Evolutionary conservation across 257 asterid genomes (phyloP).

Genomic region (Rauvolfia tetraphylla): DNA sequence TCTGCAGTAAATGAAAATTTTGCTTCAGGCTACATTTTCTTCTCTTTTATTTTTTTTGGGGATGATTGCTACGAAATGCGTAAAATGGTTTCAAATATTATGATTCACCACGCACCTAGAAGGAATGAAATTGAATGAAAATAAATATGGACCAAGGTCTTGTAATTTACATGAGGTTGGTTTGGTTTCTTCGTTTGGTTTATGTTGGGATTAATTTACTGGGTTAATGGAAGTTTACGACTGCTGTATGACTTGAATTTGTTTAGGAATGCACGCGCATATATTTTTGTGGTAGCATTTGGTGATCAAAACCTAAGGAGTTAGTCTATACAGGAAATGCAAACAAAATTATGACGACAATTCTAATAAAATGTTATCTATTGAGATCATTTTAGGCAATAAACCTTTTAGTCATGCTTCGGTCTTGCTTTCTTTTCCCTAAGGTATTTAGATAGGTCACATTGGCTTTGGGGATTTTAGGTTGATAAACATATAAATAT

Average conservation of each 20-base stretch:
- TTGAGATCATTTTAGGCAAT: background rate
- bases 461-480: background rate
- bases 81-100: constrained; percentile 7
- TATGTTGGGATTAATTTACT: background rate
- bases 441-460: background rate
- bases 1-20: constrained; percentile 8
- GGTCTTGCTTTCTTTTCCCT: background rate
- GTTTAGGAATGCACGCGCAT: background rate
- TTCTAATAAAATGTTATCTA: background rate
- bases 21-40: constrained; percentile 2
- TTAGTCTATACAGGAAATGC: background rate
- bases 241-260: background rate
- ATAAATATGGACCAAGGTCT: background rate
- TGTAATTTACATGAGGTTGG: background rate
- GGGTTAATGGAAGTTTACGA: background rate
- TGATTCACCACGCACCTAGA: background rate
- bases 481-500: background rate
- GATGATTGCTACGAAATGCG: constrained; percentile 12
- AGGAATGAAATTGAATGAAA: background rate
- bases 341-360: too few relatives aligned
- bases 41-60: too few relatives aligned
- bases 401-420: background rate
- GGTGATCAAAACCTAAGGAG: background rate
- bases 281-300: background rate
- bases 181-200: background rate